Conservation (phyloP, 2,329 filamentous ascomycete species). For the Salinomyces thailandicus region DNA sequence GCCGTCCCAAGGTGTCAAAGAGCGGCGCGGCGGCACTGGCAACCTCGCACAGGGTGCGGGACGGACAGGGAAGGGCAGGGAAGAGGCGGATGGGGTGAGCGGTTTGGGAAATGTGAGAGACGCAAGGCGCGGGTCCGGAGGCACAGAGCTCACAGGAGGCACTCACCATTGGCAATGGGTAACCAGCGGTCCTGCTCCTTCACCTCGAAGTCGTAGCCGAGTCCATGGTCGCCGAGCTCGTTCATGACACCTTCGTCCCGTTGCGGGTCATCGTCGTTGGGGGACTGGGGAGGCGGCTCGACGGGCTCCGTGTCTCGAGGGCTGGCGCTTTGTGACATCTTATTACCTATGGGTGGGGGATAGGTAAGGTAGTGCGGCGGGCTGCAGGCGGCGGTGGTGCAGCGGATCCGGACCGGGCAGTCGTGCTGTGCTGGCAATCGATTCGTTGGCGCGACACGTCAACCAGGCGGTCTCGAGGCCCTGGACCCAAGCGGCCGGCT, state of each 20-base stretch:
- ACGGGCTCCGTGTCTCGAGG: constrained; percentile 75
- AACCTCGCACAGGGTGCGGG: constrained; percentile 21
- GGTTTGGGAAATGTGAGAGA: constrained; percentile 9
- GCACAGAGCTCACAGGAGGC: too few species aligned
- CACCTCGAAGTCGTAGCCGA: constrained; percentile 90
- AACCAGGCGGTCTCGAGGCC: constrained; percentile 9
- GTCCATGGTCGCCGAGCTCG: constrained; percentile 63
- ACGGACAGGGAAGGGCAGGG: constrained; percentile 16
- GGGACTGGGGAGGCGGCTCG: constrained; percentile 63
- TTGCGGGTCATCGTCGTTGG: constrained; percentile 76
- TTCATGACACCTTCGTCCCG: constrained; percentile 43
- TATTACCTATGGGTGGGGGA: too few species aligned
- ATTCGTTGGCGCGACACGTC: constrained; percentile 23
- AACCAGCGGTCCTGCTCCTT: constrained; percentile 99
- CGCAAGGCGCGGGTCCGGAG: constrained; percentile 12
- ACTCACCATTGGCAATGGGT: constrained; percentile 99
- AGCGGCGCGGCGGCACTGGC: constrained; percentile 8
- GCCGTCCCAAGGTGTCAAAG: constrained; percentile 23
- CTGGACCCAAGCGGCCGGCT: constrained; percentile 6
- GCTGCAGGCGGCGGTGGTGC: constrained; percentile 12
- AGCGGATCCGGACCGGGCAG: constrained; percentile 4
- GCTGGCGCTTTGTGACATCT: constrained; percentile 62
- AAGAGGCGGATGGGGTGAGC: constrained; percentile 12
- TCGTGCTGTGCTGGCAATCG: constrained; percentile 14
- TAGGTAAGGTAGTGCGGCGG: constrained; percentile 29